These are phyloP conservation scores for Psilocybe cubensis DNA, from an alignment of 768 basidiomycete species.

Conservation along the genomic window DNA sequence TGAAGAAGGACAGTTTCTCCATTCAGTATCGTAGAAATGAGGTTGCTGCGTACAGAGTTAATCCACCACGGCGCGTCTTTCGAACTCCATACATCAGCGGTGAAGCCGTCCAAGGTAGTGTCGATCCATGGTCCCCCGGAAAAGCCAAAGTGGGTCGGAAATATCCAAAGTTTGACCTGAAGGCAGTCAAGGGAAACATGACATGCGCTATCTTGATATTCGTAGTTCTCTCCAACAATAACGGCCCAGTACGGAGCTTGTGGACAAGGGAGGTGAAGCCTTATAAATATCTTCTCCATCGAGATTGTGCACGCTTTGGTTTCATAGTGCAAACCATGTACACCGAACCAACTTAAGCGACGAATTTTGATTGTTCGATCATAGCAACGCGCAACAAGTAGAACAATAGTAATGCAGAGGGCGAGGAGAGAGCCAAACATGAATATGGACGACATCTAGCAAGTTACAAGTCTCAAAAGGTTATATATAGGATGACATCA, in stretches of 20 bases:
- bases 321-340: constrained; percentile 10
- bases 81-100: constrained; percentile 36
- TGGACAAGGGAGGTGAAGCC: constrained; percentile 28
- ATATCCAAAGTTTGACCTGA: constrained; percentile 35
- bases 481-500: not conserved
- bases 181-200: constrained; percentile 23
- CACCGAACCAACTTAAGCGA: not conserved
- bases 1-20: constrained; percentile 45
- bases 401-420: not conserved
- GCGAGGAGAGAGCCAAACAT: constrained; percentile 5
- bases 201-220: constrained; percentile 32
- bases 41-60: constrained; percentile 35
- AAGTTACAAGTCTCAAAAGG: not conserved
- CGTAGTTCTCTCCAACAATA: constrained; percentile 27
- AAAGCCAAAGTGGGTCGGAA: constrained; percentile 39
- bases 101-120: constrained; percentile 38
- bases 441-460: not conserved
- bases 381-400: constrained; percentile 6
- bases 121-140: constrained; percentile 39
- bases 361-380: constrained; percentile 2
- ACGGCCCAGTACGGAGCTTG: constrained; percentile 35
- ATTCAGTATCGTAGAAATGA: constrained; percentile 40
- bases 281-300: constrained; percentile 24
- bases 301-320: constrained; percentile 13
- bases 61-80: constrained; percentile 41